A percentile compares a stretch with the other conserved stretches of the same genome.
Evolutionary conservation across 179 eudicot genomes (phyloP).

Genomic region (Corrigiola litoralis): DNA sequence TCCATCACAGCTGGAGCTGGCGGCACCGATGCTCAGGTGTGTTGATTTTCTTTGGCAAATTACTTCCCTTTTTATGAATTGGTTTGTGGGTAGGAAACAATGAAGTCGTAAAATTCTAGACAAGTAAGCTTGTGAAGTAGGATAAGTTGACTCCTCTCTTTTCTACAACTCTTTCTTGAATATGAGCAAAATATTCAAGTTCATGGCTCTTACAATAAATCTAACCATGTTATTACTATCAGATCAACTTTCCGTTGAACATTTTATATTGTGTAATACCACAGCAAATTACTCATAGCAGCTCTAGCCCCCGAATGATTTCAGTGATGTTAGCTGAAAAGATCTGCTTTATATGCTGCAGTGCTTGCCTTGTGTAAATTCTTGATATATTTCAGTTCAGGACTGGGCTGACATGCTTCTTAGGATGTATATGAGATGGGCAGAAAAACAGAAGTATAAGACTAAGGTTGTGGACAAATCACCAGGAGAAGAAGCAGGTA

Average conservation of each 20-base stretch:
- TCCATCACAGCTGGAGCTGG: constrained; percentile 95
- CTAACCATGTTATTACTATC: too few species aligned
- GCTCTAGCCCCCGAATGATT: background rate
- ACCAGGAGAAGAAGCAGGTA: constrained; percentile 94
- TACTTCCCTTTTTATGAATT: background rate
- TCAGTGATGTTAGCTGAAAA: background rate
- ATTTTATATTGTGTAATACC: too few species aligned
- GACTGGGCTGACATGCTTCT: constrained; percentile 99
- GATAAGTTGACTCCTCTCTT: background rate
- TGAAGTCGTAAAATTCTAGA: too few species aligned
- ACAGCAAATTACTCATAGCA: too few species aligned
- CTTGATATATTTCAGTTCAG: constrained; percentile 91
- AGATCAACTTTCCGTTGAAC: background rate
- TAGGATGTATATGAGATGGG: constrained; percentile 98
- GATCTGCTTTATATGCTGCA: background rate
- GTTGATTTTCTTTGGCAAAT: background rate
- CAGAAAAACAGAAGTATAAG: constrained; percentile 85
- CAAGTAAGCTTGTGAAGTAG: too few species aligned
- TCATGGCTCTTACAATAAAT: background rate
- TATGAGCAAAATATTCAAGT: background rate
- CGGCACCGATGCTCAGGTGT: constrained; percentile 99
- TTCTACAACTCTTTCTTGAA: background rate
- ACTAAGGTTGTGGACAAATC: constrained; percentile 86
- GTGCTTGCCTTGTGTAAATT: constrained; percentile 35
- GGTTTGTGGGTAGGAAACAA: background rate